Evolutionary conservation across 1,284 basidiomycete genomes (phyloP).

Genomic region (Lignosus rhinocerotis): DNA sequence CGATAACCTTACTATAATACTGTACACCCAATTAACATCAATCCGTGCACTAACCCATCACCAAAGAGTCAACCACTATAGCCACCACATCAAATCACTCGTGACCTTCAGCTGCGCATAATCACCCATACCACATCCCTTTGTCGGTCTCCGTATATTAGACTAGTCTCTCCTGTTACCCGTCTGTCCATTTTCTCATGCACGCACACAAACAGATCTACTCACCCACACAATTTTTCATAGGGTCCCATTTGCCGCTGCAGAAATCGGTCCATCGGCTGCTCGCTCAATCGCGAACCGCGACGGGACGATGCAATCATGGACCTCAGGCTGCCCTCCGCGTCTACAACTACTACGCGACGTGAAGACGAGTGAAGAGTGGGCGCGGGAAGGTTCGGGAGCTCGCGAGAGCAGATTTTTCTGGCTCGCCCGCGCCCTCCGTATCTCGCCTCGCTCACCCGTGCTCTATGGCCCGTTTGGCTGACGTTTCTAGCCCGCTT

Average conservation of each 20-base stretch:
- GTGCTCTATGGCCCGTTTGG: background rate
- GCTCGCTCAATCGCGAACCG: background rate
- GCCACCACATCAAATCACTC: background rate
- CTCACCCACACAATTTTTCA: constrained; percentile 8
- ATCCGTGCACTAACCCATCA: background rate
- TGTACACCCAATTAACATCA: too few relatives aligned
- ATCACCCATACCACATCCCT: background rate
- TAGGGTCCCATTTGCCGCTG: background rate
- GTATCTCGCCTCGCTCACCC: background rate
- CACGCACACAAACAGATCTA: constrained; percentile 4
- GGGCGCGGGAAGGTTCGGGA: constrained; percentile 1
- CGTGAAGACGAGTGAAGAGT: constrained; percentile 18
- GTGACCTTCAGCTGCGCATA: background rate
- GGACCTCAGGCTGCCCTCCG: background rate
- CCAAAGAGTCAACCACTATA: background rate
- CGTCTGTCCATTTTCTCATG: background rate
- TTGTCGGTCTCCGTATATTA: background rate
- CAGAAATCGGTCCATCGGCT: background rate
- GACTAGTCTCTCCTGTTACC: background rate
- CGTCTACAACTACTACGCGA: constrained; percentile 7
- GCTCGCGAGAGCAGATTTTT: background rate
- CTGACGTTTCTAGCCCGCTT: background rate
- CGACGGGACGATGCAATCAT: background rate
- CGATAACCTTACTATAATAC: background rate
- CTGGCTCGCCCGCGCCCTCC: background rate